Base-by-base conservation (phyloP, 352 stramenopile genomes). In the Globisporangium splendens region DNA sequence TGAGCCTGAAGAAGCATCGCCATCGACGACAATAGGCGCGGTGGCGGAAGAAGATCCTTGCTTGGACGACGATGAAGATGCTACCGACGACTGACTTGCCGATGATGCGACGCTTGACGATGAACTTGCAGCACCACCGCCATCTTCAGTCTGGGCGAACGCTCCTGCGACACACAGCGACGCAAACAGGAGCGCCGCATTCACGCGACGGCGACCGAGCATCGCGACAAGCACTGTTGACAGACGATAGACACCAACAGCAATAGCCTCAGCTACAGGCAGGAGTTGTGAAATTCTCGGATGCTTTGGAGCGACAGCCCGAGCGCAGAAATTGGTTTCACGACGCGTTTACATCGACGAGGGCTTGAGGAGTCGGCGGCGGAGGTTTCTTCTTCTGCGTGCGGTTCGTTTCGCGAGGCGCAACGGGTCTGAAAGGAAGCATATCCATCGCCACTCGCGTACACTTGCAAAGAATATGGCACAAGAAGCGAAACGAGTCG, bases 141-240 rank as follows among this genome's bases (percentile, higher is more conserved):
- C 28, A 8, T 35, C 28, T 35, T 47, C 38, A 38, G 35, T 11
- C 15, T 20, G 8, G 47, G 22, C 1, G 35, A 48, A 12, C 20
- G 7, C 35, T 21, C 15, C 21, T 8, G 20, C 35, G 20, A 56
- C 11, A 11, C 50, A 56, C 14, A 56, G 31, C 14, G 50, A 47
- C 50, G 50, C 50, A 8, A 48, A 15, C 22, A 56, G 38, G 10
- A 56, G 50, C 50, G 35, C 13, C 35, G 35, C 22, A 8, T 54
- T 54, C 49, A 54, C 17, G 44, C 50, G 50, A 24, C 24, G 28
- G 31, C 50, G 50, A 31, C 20, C 12, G 50, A 56, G 35, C 50
- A 56, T 56, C 35, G 38, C 50, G 31, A 54, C 5, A 8, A 35
- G 28, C 28, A 35, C 28, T 35, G 28, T 10, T 35, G 5, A 6